Evolutionary conservation across 139 green algal genomes (phyloP).

Genomic region (Desmodesmus armatus): DNA sequence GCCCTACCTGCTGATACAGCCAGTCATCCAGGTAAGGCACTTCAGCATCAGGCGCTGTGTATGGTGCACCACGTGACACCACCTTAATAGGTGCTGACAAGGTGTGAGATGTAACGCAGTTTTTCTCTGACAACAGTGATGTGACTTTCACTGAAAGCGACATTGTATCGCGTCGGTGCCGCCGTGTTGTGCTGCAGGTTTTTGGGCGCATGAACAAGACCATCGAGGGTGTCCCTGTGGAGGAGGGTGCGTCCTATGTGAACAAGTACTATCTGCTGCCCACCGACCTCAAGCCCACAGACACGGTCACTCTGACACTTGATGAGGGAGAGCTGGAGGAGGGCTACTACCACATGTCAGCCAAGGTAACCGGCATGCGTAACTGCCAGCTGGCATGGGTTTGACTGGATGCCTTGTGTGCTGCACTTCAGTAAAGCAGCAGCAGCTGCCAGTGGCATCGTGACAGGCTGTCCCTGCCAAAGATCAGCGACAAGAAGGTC

Average conservation of each 20-base stretch:
- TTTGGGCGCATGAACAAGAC: background rate
- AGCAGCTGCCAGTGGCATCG: background rate
- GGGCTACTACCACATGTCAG: slow-evolving; percentile 21
- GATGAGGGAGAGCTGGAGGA: background rate
- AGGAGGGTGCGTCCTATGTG: background rate
- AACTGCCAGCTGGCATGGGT: background rate
- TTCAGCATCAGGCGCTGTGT: background rate
- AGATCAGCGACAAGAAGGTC: background rate
- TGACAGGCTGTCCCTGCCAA: background rate
- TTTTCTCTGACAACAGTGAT: background rate
- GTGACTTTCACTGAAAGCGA: background rate
- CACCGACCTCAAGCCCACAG: background rate
- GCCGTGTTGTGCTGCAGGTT: background rate
- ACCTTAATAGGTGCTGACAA: background rate
- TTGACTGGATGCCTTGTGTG: background rate
- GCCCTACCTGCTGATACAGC: background rate
- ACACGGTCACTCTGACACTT: background rate
- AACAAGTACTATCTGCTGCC: slow-evolving; percentile 27
- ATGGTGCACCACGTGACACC: background rate
- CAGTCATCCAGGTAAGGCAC: background rate
- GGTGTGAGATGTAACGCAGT: background rate
- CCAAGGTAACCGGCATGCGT: background rate
- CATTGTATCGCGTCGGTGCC: background rate
- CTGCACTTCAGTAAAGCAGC: too few species aligned
- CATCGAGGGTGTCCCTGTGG: background rate